Evolutionary conservation across 805 yeast genomes (phyloP), one percentile per base, ranked within the genome.

Genomic region (Hanseniaspora lindneri): DNA sequence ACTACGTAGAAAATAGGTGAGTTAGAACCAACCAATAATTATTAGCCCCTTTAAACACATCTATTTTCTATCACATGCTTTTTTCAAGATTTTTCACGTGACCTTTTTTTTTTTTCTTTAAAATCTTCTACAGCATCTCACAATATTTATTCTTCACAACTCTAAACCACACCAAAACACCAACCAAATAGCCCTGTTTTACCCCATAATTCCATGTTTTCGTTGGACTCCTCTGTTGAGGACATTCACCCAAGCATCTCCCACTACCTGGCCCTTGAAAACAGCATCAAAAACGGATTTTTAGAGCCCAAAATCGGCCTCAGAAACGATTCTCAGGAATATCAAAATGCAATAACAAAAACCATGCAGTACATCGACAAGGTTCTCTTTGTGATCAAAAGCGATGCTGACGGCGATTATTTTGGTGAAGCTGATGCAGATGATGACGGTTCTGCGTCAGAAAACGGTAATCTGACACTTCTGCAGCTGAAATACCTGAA

Each of bases 271-370:
- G 33, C 24, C 7, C 33, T 46, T n/a, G 49, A 37, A 13, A 46
- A 6, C 1, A 32, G 21, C 17, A 39, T 46, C 7, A 35, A 23
- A 21, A 14, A 5, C 9, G 29, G 21, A 5, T 30, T 39, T 8
- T 34, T 46, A 16, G 25, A 39, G 14, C 49, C 42, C 3, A 39
- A 30, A 7, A 30, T 28, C 2, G 9, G 25, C 3, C 11, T 46
- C 7, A 37, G 49, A 39, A 46, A 46, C 25, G 43, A 46, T 39
- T 46, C 49, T 14, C 39, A 46, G 27, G 24, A 30, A 2, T 46
- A 23, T 25, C 49, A 46, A 33, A 27, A 46, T 30, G 8, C 29
- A 3, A n/a, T 46, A 7, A 46, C 49, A 5, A 46, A 30, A 32
- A 23, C 17, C 4, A 28, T 39, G 17, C 17, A 16, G 7, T 30